phyloP scores from a whole-genome alignment of 345 rosid genomes.

The Aegle marmelos region DNA sequence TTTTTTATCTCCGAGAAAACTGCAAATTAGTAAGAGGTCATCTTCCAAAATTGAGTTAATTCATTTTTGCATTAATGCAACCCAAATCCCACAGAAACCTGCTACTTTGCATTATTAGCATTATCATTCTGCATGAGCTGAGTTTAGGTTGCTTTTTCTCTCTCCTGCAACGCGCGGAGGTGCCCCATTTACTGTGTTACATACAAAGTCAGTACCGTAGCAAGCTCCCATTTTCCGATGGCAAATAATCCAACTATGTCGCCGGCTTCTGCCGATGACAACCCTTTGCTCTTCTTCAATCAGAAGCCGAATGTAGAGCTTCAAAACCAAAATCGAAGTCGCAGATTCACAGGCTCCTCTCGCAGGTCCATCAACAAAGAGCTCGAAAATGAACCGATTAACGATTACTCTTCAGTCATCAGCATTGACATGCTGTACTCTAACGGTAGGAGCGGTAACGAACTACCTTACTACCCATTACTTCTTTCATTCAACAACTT shows the following conservation, averaged over 20 bases:
- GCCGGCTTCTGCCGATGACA: neutral
- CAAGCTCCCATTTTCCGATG: neutral
- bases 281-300: neutral
- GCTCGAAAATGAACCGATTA: neutral
- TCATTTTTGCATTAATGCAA: neutral
- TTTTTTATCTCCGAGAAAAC: neutral
- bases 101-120: too few species aligned
- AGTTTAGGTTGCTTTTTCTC: too few species aligned
- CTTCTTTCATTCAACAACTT: slow-evolving; percentile 10
- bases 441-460: neutral
- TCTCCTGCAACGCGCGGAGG: too few species aligned
- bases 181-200: too few species aligned
- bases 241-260: neutral
- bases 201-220: too few species aligned
- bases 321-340: neutral
- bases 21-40: neutral
- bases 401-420: neutral
- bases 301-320: neutral
- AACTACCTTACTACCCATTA: neutral
- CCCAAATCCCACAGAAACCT: neutral
- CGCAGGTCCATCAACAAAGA: neutral
- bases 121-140: too few species aligned
- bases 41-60: neutral
- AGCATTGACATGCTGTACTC: neutral
- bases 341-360: neutral